Base-by-base conservation (phyloP, 148 eudicot genomes). In the Rhododendron molle region DNA sequence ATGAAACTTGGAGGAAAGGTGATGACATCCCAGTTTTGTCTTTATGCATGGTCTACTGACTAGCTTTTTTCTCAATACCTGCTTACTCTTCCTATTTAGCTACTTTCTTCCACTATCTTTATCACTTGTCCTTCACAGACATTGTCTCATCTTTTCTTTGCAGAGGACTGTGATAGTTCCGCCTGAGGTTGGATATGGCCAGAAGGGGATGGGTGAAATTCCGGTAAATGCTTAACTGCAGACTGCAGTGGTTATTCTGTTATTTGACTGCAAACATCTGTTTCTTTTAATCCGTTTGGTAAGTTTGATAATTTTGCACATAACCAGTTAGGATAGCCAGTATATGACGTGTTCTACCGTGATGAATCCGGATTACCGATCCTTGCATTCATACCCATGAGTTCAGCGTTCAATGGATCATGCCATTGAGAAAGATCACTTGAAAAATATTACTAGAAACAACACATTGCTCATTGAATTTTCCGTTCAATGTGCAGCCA, bases 1-100 rank as follows among this genome's bases (percentile, higher is more conserved):
- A 95, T 97, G 99, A 95, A 88, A 93, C 93, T 95, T 18, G 98
- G 98, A 82, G 99, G 99, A 88, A 97, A 95, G 98, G 99, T 95
- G 76, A 50, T 56, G 54, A 14, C 15, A 65, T 65, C 4, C 73
- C 28, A 18, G 74, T 26, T 2, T 32, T 26, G 0, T 43, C 44
- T 40, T 65, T 58, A 44, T 34, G 71, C 16, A 8, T 83, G 56
- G 20, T n/a, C 12, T 16, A 8, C 26, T 82, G 58, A 13, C n/a
- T 11, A 74, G 9, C 20, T 72, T 43, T 71, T 18, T 49, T 16
- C 65, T 54, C 21, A 21, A 26, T 80, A 32, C 28, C 34, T 80
- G 34, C 81, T 47, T 49, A 49, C 60, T 79, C 36, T 79, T 26
- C 32, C 34, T 26, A 5, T 23, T 78, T 16, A 49, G 49, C 38